Evolutionary conservation across 495 filamentous ascomycete genomes (phyloP).

Genomic region (Immersiella caudata): DNA sequence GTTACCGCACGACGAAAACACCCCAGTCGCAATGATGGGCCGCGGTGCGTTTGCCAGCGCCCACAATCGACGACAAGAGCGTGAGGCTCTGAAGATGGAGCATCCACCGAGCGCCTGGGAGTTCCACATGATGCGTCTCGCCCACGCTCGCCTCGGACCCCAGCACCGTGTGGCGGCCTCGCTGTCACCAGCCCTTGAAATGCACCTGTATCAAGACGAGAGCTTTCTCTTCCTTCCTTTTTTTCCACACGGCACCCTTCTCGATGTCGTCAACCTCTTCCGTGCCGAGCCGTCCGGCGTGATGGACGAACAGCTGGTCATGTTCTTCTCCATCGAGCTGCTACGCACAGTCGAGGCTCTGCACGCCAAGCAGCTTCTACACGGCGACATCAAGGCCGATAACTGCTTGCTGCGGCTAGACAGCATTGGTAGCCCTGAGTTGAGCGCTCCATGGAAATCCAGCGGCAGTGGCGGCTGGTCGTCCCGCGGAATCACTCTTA

Average conservation of each 20-base stretch:
- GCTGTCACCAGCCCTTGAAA: constrained; percentile 77
- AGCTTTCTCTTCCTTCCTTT: constrained; percentile 84
- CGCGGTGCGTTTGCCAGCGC: constrained; percentile 52
- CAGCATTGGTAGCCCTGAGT: constrained; percentile 38
- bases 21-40: constrained; percentile 48
- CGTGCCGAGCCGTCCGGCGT: constrained; percentile 68
- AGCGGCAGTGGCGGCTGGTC: constrained; percentile 79
- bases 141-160: constrained; percentile 70
- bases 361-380: constrained; percentile 76
- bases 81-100: constrained; percentile 94
- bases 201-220: constrained; percentile 87
- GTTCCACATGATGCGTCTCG: constrained; percentile 90
- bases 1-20: constrained; percentile 50
- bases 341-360: constrained; percentile 86
- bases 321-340: constrained; percentile 94
- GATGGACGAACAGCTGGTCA: constrained; percentile 84
- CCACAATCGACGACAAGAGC: constrained; percentile 49
- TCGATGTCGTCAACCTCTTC: constrained; percentile 89
- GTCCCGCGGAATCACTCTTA: constrained; percentile 76
- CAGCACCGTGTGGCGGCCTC: constrained; percentile 69
- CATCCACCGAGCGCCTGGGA: constrained; percentile 85
- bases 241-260: constrained; percentile 84
- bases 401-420: constrained; percentile 87
- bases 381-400: constrained; percentile 94
- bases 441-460: constrained; percentile 62